Evolutionary conservation across 148 eudicot genomes (phyloP), one percentile per base, ranked within the genome.

Genomic region (Bassia scoparia): DNA sequence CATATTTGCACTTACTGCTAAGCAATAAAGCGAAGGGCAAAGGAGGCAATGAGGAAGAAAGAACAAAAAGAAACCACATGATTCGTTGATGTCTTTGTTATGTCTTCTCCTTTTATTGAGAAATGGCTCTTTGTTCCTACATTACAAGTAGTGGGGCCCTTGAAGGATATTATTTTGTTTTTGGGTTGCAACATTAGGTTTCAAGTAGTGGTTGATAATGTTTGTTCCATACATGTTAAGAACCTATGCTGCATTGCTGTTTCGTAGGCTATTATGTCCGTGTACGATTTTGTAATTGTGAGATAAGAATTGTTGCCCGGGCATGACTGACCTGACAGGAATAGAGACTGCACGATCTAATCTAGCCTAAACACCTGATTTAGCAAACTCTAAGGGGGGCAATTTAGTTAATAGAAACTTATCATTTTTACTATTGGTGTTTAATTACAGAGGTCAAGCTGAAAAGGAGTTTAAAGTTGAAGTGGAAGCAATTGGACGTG

Each of bases 401-500:
- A 71, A 34, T 23, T 55, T 35, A 29, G 46, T 24, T 12, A 56
- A 3, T 0, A 0, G 24, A 26, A 23, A 29, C 4, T 65, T 34
- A 17, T 21, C 8, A 18, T 68, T 5, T 30, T 61, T 3, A 8
- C 34, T 50, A 5, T 53, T 29, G 30, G 48, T 13, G 17, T 67
- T 18, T 56, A 15, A 62, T 31, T 75, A 62, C 84, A 93, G 98
- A 83, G 96, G 98, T 67, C 98, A 93, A 80, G 98, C 98, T 23
- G 98, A 93, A 82, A 93, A 80, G 69, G 98, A 93, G 81, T 93
- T 93, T 67, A 90, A 89, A 82, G 96, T 93, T 49, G 98, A 93
- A 82, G 98, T 93, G 33, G 98, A 93, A 83, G 92, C 90, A 14
- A 93, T 93, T 75, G 98, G 98, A 62, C 92, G 96, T 7, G 98